A percentile compares a stretch with the other conserved stretches of the same genome.
Evolutionary conservation across 139 green algal species (phyloP).

Genomic region (Tetradesmus obliquus): DNA sequence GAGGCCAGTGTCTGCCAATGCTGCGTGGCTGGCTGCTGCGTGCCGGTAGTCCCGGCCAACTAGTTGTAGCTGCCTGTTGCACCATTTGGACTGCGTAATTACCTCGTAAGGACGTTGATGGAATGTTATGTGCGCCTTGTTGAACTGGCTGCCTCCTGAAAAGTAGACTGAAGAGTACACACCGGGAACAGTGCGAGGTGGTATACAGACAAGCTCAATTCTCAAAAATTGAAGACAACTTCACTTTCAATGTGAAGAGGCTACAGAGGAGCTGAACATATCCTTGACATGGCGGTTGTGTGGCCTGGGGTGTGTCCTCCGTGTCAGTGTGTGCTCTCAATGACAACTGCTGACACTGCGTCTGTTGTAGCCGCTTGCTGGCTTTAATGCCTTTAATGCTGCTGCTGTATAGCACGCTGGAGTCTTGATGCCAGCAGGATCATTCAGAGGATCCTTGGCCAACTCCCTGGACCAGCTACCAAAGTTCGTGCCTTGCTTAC

Average conservation of each 20-base stretch:
- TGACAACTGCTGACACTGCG: too few relatives aligned
- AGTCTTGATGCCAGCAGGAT: not conserved
- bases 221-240: too few relatives aligned
- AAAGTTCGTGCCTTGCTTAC: not conserved
- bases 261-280: too few relatives aligned
- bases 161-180: not conserved
- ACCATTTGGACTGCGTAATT: not conserved
- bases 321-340: too few relatives aligned
- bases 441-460: not conserved
- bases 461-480: not conserved
- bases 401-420: not conserved
- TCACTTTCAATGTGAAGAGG: too few relatives aligned
- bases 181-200: not conserved
- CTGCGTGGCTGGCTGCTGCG: not conserved
- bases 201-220: not conserved
- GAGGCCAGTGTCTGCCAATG: not conserved
- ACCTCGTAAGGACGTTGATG: not conserved
- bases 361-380: too few relatives aligned
- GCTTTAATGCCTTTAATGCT: too few relatives aligned
- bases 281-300: too few relatives aligned
- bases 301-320: too few relatives aligned
- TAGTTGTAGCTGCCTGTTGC: not conserved
- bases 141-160: not conserved
- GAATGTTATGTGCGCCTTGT: not conserved
- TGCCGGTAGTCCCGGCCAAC: not conserved